These are phyloP conservation scores for Yamadazyma ubonensis DNA, from an alignment of 805 yeast genomes.

Conservation along the genomic window DNA sequence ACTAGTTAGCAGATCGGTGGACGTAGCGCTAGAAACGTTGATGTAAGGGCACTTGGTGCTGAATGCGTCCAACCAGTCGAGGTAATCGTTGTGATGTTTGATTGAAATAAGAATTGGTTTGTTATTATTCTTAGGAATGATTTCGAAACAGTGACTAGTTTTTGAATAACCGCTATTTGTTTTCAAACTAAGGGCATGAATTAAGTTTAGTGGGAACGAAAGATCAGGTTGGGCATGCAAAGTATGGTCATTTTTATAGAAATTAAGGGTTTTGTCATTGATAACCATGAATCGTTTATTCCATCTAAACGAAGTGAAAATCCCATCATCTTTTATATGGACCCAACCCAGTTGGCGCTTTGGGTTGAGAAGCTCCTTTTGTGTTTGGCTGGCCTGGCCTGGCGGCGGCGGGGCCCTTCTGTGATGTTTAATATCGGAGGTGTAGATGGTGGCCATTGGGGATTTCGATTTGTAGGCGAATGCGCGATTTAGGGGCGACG, in stretches of 20 bases:
- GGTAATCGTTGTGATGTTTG: constrained; percentile 74
- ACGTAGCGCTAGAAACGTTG: constrained; percentile 8
- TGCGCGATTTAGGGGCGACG: background rate
- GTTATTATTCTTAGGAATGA: constrained; percentile 52
- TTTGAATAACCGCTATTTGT: constrained; percentile 46
- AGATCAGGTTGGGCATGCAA: constrained; percentile 42
- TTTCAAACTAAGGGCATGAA: constrained; percentile 53
- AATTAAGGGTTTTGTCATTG: constrained; percentile 69
- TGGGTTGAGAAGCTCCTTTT: too few species aligned
- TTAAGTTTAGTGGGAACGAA: constrained; percentile 38
- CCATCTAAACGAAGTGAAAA: constrained; percentile 83
- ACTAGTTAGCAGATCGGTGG: constrained; percentile 2
- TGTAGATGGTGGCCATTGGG: constrained; percentile 39
- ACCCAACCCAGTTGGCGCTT: constrained; percentile 74
- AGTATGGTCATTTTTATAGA: constrained; percentile 65
- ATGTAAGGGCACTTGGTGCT: constrained; percentile 72
- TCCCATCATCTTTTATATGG: constrained; percentile 87
- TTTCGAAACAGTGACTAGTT: constrained; percentile 66
- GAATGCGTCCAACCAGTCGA: constrained; percentile 89
- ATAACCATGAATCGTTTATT: constrained; percentile 81
- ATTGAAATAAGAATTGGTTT: constrained; percentile 73
- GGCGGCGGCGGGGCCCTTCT: constrained; percentile 49
- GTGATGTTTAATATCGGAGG: constrained; percentile 40
- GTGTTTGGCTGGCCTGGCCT: too few species aligned
- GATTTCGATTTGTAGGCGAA: background rate